Evolutionary conservation across 306 rosid species (phyloP), one percentile per base, ranked within the genome.

Genomic region (Ziziphus jujuba): DNA sequence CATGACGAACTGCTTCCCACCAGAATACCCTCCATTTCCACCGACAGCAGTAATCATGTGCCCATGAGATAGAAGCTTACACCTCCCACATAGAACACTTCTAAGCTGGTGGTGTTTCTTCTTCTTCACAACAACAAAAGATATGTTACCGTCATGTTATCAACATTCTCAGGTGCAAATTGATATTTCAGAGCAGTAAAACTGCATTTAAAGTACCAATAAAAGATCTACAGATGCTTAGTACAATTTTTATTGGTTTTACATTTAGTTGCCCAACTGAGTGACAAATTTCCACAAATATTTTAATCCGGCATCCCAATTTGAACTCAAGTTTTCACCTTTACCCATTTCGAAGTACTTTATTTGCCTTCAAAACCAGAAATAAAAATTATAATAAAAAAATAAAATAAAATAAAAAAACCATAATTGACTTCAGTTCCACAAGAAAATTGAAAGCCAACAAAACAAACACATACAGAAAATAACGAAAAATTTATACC

Each of bases 11-110:
- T 81, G 85, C 63, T 86, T 92, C 31, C 97, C 97, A 12, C 97
- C 98, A 21, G 88, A 43, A 72, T 92, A 92, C 38, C 98, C 98
- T 36, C 97, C 98, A 63, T 92, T 93, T 55, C 98, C 98, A 35
- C 98, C 97, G 63, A 92, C 98, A 6, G 97, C 96, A 48, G 98
- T 90, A 75, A 90, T 86, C 98, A 90, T 92, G 68, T 88, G 72
- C 5, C 98, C 98, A 61, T 92, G 98, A 62, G 96, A 90, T 35
- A 92, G 61, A 35, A 92, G 96, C 71, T 64, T 79, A 79, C 96
- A 92, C 72, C 98, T 79, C 59, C 97, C 70, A 51, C 98, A 92
- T 7, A 92, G 81, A 79, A 90, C 84, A 2, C 84, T 88, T 78
- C 66, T 83, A 53, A 93, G 96, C 88, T 93, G 98, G 76, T 63